These are phyloP conservation scores for Aureobasidium namibiae DNA, from an alignment of 2,329 filamentous ascomycete genomes.

Conservation along the genomic window DNA sequence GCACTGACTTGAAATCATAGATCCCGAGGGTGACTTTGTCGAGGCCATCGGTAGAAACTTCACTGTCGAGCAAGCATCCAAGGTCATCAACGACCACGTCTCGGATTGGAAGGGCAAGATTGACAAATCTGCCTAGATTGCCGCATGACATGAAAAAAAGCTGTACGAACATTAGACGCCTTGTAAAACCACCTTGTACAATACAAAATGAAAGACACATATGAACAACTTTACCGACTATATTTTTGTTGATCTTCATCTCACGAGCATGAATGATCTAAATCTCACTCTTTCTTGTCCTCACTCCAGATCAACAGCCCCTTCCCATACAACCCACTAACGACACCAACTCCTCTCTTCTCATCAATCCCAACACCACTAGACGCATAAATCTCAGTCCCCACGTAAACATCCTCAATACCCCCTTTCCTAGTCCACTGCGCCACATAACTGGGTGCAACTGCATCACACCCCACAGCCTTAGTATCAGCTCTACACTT, in stretches of 20 bases:
- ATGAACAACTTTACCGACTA: neutral
- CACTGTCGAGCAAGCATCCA: slow-evolving; percentile 76
- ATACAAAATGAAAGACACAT: neutral
- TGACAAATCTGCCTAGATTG: slow-evolving; percentile 30
- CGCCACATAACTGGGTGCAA: slow-evolving; percentile 29
- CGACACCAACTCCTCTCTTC: slow-evolving; percentile 27
- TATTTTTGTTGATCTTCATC: no score
- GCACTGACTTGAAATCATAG: slow-evolving; percentile 33
- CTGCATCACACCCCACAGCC: slow-evolving; percentile 16
- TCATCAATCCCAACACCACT: slow-evolving; percentile 32
- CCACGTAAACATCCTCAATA: slow-evolving; percentile 29
- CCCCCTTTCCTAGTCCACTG: slow-evolving; percentile 32
- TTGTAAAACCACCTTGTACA: slow-evolving; percentile 6
- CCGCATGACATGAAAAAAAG: neutral
- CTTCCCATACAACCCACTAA: slow-evolving; percentile 33
- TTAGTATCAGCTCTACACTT: slow-evolving; percentile 15
- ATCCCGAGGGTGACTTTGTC: slow-evolving; percentile 95
- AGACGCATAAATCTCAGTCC: slow-evolving; percentile 29
- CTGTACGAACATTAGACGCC: neutral
- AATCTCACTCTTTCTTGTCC: neutral
- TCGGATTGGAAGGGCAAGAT: slow-evolving; percentile 61
- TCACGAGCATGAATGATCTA: no score
- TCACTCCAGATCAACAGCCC: slow-evolving; percentile 31
- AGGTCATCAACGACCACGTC: slow-evolving; percentile 79
- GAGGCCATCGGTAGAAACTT: slow-evolving; percentile 94